Base-by-base conservation (phyloP, 192 early-diverging fungal genomes). In the Mortierella alpina region DNA sequence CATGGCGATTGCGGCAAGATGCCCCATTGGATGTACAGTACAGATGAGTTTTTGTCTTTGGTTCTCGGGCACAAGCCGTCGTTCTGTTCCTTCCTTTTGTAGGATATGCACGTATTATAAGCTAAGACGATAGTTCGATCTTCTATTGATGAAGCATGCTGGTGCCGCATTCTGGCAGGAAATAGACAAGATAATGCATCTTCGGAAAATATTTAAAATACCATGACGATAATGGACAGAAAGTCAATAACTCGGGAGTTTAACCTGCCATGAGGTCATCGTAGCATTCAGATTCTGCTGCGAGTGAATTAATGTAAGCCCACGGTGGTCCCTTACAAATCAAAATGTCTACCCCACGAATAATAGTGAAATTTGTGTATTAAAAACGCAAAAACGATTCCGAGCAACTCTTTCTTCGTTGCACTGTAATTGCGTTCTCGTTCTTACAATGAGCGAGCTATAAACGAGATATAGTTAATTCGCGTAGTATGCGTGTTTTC, bases 1-100 rank as follows among this genome's bases (percentile, higher is more conserved):
- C 54, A 84, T 84, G 20, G 67, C 67, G n/a, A 54, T 51, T 14
- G 62, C 17, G 6, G 72, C 80, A 39, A 74, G 59, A 22, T 82
- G 80, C 7, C 72, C 80, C 6, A 69, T 48, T 13, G 51, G 44
- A 74, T 82, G 80, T 22, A 45, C 23, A 22, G 49, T 44, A 18
- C 59, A 10, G 20, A 74, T 14, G 6, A 82, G 14, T 9, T 10
- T 45, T 50, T 65, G 22, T 47, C 72, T 51, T 52, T 72, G 48
- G 15, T n/a, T 11, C 7, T 44, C 48, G 11, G 63, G 57, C 31
- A 65, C 62, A 41, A 41, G 18, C 12, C 48, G 22, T 0, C 66
- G 44, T 11, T 23, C 39, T 59, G 54, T 59, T 6, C 47, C 46
- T 39, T 20, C 6, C 14, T 68, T 23, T 11, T 59, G 42, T 18